Conservation (phyloP, 2,329 filamentous ascomycete species). For the Lachnellula occidentalis region DNA sequence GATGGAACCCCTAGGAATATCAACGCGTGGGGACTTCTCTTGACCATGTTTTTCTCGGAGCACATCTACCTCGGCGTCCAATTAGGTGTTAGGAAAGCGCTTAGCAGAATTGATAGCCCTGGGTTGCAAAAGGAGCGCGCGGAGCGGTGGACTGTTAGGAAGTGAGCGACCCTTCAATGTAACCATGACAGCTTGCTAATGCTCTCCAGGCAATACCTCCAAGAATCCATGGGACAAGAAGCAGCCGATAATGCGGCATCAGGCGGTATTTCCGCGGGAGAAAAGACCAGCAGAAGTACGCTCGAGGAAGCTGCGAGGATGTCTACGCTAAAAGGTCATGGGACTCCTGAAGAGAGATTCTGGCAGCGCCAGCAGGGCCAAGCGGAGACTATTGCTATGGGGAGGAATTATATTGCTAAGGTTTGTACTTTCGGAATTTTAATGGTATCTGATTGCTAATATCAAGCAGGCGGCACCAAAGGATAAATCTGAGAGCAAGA, state of each 20-base stretch:
- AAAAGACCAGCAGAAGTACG: constrained; percentile 58
- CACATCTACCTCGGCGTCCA: constrained; percentile 82
- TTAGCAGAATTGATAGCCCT: constrained; percentile 78
- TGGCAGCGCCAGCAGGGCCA: constrained; percentile 57
- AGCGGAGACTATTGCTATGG: constrained; percentile 52
- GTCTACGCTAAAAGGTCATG: constrained; percentile 44
- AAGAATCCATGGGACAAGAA: constrained; percentile 61
- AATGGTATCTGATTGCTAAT: background rate
- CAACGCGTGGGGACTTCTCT: constrained; percentile 71
- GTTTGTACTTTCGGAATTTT: constrained; percentile 19
- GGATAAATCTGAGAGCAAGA: constrained; percentile 2
- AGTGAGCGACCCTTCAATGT: constrained; percentile 41
- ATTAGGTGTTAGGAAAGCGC: constrained; percentile 62
- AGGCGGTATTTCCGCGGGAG: constrained; percentile 45
- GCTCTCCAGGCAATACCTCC: constrained; percentile 41
- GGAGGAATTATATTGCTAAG: constrained; percentile 49
- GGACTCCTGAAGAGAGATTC: constrained; percentile 53
- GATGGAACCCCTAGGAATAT: constrained; percentile 65
- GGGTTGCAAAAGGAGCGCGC: constrained; percentile 79
- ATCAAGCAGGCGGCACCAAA: background rate
- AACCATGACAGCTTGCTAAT: background rate
- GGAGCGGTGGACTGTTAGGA: constrained; percentile 75
- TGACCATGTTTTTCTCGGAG: constrained; percentile 80
- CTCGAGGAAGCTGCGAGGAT: constrained; percentile 59
- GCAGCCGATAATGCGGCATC: constrained; percentile 43